Conservation (phyloP, 1,284 basidiomycete species). For the Trichosporon asahii region DNA sequence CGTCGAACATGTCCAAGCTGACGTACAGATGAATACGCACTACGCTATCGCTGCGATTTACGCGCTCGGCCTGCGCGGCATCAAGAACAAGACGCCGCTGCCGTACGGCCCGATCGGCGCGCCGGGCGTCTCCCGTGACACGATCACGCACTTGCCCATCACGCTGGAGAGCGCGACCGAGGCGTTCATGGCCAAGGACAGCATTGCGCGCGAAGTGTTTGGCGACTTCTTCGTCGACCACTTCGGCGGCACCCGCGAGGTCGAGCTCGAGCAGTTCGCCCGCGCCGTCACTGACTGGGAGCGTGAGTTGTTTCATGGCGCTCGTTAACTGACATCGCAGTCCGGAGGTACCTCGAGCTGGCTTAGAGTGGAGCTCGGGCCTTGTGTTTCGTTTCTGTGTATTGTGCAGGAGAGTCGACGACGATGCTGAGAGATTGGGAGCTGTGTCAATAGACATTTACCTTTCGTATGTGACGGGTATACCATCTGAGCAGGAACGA, state of each 20-base stretch:
- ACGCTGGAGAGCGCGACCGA: constrained; percentile 75
- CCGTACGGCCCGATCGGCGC: constrained; percentile 65
- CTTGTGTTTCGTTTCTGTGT: too few species aligned
- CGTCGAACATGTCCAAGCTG: neutral
- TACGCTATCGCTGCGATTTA: constrained; percentile 83
- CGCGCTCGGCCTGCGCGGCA: constrained; percentile 78
- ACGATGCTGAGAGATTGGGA: too few species aligned
- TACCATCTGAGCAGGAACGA: too few species aligned
- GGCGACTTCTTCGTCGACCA: constrained; percentile 90
- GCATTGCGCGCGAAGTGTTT: constrained; percentile 79
- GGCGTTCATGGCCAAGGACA: constrained; percentile 70
- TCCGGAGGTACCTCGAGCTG: neutral
- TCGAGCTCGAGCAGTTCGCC: constrained; percentile 82
- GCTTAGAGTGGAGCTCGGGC: constrained; percentile 16
- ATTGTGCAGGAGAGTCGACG: too few species aligned
- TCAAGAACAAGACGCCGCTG: constrained; percentile 69
- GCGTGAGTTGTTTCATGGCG: constrained; percentile 56
- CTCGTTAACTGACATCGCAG: neutral
- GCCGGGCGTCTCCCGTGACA: constrained; percentile 46
- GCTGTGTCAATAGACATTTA: too few species aligned
- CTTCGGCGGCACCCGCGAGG: constrained; percentile 83
- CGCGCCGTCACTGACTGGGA: constrained; percentile 92
- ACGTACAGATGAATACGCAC: constrained; percentile 66
- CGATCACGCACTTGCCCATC: constrained; percentile 67
- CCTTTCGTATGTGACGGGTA: too few species aligned